phyloP scores from a whole-genome alignment of 306 rosid species.

The Leucaena leucocephala region DNA sequence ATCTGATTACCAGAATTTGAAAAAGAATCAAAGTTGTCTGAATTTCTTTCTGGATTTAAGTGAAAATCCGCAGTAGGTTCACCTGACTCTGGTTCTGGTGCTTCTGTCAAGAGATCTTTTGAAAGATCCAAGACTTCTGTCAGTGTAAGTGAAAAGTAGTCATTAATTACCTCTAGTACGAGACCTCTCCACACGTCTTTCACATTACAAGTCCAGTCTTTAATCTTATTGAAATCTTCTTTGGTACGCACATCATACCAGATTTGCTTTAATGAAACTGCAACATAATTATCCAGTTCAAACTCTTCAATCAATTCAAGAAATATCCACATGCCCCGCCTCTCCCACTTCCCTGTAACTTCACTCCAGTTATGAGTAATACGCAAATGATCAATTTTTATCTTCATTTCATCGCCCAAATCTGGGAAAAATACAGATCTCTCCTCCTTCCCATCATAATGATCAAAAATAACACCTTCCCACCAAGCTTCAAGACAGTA shows the following conservation, averaged over 20 bases:
- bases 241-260: constrained; percentile 74
- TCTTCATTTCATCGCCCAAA: constrained; percentile 71
- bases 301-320: constrained; percentile 71
- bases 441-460: constrained; percentile 53
- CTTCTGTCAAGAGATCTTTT: constrained; percentile 32
- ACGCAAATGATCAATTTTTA: constrained; percentile 47
- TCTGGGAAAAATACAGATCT: constrained; percentile 78
- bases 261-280: constrained; percentile 74
- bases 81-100: constrained; percentile 31
- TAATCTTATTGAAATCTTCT: constrained; percentile 45
- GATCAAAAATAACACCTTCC: constrained; percentile 93
- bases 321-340: constrained; percentile 71
- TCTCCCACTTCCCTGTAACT: constrained; percentile 57
- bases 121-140: constrained; percentile 45
- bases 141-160: constrained; percentile 43
- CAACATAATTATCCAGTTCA: constrained; percentile 43
- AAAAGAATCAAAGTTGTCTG: constrained; percentile 27
- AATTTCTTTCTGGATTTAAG: constrained; percentile 14
- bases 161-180: constrained; percentile 56
- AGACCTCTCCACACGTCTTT: constrained; percentile 61
- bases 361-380: constrained; percentile 81
- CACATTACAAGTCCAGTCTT: constrained; percentile 67
- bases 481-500: constrained; percentile 80
- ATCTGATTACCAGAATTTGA: neutral
- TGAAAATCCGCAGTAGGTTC: constrained; percentile 28